Evolutionary conservation across 148 eudicot species (phyloP), one percentile per base, ranked within the genome.

Genomic region (Nepenthes mirabilis): DNA sequence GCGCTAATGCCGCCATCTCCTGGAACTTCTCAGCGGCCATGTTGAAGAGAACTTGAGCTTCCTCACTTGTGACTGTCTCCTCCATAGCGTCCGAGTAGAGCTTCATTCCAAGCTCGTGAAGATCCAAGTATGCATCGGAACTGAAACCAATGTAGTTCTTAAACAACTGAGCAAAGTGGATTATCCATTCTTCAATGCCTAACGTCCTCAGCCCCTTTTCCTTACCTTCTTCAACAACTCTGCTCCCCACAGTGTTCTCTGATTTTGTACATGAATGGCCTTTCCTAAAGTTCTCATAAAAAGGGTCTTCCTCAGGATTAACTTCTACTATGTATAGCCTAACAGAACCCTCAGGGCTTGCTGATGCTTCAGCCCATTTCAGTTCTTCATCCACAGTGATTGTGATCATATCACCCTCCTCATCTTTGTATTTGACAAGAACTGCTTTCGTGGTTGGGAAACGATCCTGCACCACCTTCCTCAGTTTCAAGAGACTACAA

Each of bases 371-470:
- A 52, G 97, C 99, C 95, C 80, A 82, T 69, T 80, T 79, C 60
- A 93, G 73, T 68, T 93, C 99, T 64, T 89, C 87, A 45, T 77
- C 68, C 23, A 80, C 75, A 13, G 91, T 93, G 53, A 93, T 78
- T 37, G 99, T 89, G 59, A 93, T 82, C 82, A 93, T 72, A 79
- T 93, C 99, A 4, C 97, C 99, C 67, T 93, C 99, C 32, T 82
- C 74, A 69, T 89, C 99, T 71, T 76, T 84, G 70, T 89, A 93
- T 71, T 89, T 89, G 61, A 93, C 68, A 48, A 89, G 84, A 70
- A 82, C 73, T 9, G 95, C 85, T 62, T 74, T 77, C 35, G 75
- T 65, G 35, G 66, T 72, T 10, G 91, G 91, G 67, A 84, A 93
- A 5, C 95, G 84, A 43, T 84, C 91, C 36, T 63, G 49, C 68